Evolutionary conservation across 1,284 basidiomycete genomes (phyloP).

Genomic region (Sporisorium reilianum): DNA sequence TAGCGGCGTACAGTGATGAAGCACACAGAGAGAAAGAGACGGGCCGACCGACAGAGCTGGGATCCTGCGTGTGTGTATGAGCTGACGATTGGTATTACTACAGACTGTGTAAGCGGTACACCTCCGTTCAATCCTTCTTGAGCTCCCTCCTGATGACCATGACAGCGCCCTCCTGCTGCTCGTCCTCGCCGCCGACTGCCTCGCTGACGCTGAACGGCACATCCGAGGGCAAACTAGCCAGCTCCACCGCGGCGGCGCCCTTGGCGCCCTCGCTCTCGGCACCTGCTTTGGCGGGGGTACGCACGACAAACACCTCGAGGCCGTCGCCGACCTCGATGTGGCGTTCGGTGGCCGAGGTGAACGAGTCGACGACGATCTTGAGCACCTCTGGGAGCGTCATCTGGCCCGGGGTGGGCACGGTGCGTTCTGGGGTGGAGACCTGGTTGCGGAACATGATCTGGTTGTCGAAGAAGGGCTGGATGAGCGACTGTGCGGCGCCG

Average conservation of each 20-base stretch:
- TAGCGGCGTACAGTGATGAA: background rate
- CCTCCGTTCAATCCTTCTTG: slow-evolving; percentile 62
- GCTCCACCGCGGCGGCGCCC: slow-evolving; percentile 49
- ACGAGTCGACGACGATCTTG: slow-evolving; percentile 65
- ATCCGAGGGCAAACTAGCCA: slow-evolving; percentile 38
- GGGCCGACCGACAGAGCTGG: background rate
- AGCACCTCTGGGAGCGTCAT: slow-evolving; percentile 61
- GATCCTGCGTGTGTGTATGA: background rate
- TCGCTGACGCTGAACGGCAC: slow-evolving; percentile 58
- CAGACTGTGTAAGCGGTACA: background rate
- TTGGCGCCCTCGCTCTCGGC: slow-evolving; percentile 2
- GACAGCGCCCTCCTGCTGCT: slow-evolving; percentile 57
- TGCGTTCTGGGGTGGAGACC: slow-evolving; percentile 51
- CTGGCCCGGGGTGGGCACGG: slow-evolving; percentile 62
- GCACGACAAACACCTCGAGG: slow-evolving; percentile 67
- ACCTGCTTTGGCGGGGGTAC: slow-evolving; percentile 18
- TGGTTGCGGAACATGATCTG: slow-evolving; percentile 69
- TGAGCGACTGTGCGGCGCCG: slow-evolving; percentile 65
- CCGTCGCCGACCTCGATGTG: slow-evolving; percentile 69
- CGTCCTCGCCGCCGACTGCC: slow-evolving; percentile 66
- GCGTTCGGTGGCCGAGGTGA: slow-evolving; percentile 67
- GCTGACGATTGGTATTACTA: slow-evolving; percentile 19
- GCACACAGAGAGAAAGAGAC: background rate
- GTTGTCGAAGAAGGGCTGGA: slow-evolving; percentile 68
- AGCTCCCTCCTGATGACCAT: slow-evolving; percentile 67